Conservation (phyloP, 2,329 filamentous ascomycete species). For the Paecilomyces sp. region DNA sequence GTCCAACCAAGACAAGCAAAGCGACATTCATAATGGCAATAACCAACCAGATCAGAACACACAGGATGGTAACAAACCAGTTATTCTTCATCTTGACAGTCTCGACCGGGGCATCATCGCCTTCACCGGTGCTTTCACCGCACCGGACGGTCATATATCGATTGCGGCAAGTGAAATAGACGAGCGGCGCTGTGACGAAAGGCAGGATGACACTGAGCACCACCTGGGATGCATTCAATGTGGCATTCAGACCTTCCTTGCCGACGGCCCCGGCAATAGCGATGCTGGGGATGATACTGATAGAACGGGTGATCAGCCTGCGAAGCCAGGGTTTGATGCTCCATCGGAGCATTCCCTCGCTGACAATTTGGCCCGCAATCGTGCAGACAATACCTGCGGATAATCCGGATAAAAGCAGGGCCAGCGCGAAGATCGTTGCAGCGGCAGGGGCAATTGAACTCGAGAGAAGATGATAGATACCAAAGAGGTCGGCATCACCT, state of each 20-base stretch:
- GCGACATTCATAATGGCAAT: slow-evolving; percentile 76
- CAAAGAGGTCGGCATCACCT: slow-evolving; percentile 68
- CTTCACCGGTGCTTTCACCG: slow-evolving; percentile 29
- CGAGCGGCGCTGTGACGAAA: slow-evolving; percentile 73
- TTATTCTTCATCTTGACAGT: slow-evolving; percentile 63
- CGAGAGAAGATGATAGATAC: slow-evolving; percentile 68
- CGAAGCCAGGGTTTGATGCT: slow-evolving; percentile 69
- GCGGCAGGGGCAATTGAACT: slow-evolving; percentile 64
- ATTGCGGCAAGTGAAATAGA: slow-evolving; percentile 75
- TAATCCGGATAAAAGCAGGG: slow-evolving; percentile 70
- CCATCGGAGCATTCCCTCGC: slow-evolving; percentile 74
- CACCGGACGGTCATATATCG: slow-evolving; percentile 69
- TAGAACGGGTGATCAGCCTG: slow-evolving; percentile 66
- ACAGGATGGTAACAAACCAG: slow-evolving; percentile 55
- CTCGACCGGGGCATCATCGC: slow-evolving; percentile 19
- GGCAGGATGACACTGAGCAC: slow-evolving; percentile 71
- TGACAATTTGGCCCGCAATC: slow-evolving; percentile 83
- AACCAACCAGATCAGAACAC: slow-evolving; percentile 61
- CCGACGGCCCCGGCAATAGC: slow-evolving; percentile 77
- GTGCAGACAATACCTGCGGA: slow-evolving; percentile 84
- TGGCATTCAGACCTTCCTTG: slow-evolving; percentile 59
- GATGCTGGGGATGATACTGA: slow-evolving; percentile 76
- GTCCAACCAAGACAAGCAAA: slow-evolving; percentile 57
- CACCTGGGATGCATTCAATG: slow-evolving; percentile 71
- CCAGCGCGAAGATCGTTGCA: slow-evolving; percentile 76